phyloP scores from a whole-genome alignment of 306 rosid species.

The Quercus variabilis region DNA sequence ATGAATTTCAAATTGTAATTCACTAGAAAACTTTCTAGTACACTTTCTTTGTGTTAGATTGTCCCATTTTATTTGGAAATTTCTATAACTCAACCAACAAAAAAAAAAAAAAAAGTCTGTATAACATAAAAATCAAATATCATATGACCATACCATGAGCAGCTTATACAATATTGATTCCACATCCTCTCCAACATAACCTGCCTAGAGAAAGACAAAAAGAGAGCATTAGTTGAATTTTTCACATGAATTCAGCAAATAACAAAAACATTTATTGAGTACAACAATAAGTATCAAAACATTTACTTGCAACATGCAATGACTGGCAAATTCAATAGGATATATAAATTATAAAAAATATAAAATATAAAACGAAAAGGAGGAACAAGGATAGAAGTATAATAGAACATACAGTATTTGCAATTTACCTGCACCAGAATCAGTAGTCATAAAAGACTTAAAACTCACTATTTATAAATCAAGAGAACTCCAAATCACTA shows the following conservation, averaged over 20 bases:
- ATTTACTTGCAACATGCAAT: not conserved
- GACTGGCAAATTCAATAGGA: not conserved
- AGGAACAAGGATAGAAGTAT: not conserved
- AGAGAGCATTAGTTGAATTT: not conserved
- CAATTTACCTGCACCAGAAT: not conserved
- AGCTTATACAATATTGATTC: constrained; percentile 63
- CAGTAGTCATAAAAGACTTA: not conserved
- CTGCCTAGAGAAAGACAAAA: constrained; percentile 40
- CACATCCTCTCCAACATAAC: constrained; percentile 77
- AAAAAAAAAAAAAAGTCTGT: not conserved
- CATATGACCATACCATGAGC: constrained; percentile 39
- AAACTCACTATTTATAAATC: not conserved
- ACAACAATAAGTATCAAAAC: not conserved
- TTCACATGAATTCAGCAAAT: not conserved
- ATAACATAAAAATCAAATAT: not conserved
- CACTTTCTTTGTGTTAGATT: too few species aligned
- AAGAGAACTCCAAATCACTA: not conserved
- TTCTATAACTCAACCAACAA: too few species aligned
- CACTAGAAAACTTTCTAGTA: too few species aligned
- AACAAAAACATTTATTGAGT: not conserved
- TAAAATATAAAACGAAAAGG: not conserved
- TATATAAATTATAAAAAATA: not conserved
- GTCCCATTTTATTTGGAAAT: too few species aligned
- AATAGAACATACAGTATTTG: not conserved
- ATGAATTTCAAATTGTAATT: too few species aligned